phyloP scores from a whole-genome alignment of 192 early-diverging fungal species.

The Coemansia sp. region DNA sequence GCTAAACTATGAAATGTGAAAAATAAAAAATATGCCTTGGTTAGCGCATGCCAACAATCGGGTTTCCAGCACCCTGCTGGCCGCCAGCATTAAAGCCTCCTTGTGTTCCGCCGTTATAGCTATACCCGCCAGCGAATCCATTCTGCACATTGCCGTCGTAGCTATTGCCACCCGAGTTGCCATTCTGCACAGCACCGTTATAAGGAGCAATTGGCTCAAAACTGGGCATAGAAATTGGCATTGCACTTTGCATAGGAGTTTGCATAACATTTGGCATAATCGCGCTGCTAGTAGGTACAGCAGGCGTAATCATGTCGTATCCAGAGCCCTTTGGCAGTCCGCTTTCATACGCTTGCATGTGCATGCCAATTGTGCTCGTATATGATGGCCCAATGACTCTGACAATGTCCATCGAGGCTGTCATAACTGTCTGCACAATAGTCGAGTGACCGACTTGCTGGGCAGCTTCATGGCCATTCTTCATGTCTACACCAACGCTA shows the following conservation, averaged over 20 bases:
- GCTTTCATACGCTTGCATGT: neutral
- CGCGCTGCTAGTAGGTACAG: neutral
- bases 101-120: neutral
- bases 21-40: neutral
- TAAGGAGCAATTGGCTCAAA: no score
- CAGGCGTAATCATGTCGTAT: neutral
- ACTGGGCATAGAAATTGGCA: no score
- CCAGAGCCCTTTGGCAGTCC: neutral
- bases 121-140: neutral
- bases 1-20: neutral
- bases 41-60: no score
- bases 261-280: neutral
- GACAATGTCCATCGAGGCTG: slow-evolving; percentile 16
- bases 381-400: slow-evolving; percentile 18
- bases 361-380: slow-evolving; percentile 22
- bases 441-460: slow-evolving; percentile 10
- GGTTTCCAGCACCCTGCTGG: no score
- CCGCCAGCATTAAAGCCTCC: neutral
- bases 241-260: neutral
- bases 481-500: neutral
- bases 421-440: slow-evolving; percentile 13
- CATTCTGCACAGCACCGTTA: no score
- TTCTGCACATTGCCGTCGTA: no score
- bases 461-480: neutral
- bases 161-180: no score